phyloP scores from a whole-genome alignment of 106 monocot genomes.

The Hemerocallis citrina region DNA sequence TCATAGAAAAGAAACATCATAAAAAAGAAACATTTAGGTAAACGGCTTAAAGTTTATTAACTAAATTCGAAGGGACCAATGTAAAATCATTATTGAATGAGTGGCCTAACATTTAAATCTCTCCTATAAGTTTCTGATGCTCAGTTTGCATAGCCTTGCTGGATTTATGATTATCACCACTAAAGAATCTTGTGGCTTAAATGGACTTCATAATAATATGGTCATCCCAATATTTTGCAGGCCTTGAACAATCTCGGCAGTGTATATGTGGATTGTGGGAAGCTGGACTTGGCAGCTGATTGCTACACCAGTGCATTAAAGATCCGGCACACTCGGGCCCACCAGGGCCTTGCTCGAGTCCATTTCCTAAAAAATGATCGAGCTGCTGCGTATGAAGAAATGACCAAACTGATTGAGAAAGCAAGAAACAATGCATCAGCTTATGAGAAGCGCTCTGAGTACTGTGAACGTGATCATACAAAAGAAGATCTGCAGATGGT shows the following conservation, averaged over 20 bases:
- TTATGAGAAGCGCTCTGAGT: constrained; percentile 96
- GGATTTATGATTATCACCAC: too few relatives aligned
- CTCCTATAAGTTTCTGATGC: too few relatives aligned
- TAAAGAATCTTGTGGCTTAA: too few relatives aligned
- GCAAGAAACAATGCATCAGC: constrained; percentile 93
- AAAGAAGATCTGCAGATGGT: constrained; percentile 85
- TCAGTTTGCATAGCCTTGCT: too few relatives aligned
- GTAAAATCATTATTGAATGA: too few relatives aligned
- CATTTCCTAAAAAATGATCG: constrained; percentile 81
- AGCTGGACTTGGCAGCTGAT: constrained; percentile 85
- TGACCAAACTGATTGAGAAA: constrained; percentile 88
- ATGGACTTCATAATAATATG: too few relatives aligned
- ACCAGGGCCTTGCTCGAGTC: constrained; percentile 95
- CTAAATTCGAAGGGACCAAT: too few relatives aligned
- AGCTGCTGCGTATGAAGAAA: constrained; percentile 80
- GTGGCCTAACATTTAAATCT: too few relatives aligned
- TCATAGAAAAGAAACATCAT: too few relatives aligned
- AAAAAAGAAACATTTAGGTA: too few relatives aligned
- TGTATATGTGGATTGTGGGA: constrained; percentile 92
- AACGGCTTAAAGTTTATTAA: too few relatives aligned
- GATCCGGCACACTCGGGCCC: constrained; percentile 88
- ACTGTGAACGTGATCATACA: constrained; percentile 78
- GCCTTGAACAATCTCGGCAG: constrained; percentile 98
- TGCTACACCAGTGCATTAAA: constrained; percentile 93
- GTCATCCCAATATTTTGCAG: constrained; percentile 24